phyloP scores from a whole-genome alignment of 179 eudicot species.

The Silene coronaria region DNA sequence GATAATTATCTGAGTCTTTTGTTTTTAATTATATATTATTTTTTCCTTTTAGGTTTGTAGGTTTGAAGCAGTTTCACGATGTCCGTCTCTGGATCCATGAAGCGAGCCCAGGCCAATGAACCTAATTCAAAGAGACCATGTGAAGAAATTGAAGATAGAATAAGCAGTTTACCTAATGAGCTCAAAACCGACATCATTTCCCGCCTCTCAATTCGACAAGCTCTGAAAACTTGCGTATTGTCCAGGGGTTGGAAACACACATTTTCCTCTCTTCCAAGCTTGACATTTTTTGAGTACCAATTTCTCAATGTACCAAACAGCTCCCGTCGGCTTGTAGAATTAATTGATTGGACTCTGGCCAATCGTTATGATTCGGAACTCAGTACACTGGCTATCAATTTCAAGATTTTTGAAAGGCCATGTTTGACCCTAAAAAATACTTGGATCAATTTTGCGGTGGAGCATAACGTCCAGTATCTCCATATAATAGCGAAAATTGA shows the following conservation, averaged over 20 bases:
- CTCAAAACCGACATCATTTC: neutral
- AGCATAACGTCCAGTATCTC: neutral
- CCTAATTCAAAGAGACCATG: neutral
- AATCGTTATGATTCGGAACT: neutral
- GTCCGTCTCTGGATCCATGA: neutral
- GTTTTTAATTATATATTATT: neutral
- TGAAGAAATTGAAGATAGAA: neutral
- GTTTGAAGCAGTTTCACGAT: neutral
- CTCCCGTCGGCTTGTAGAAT: neutral
- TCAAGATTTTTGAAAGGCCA: neutral
- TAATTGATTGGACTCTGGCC: conserved; percentile 4
- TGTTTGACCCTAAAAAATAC: neutral
- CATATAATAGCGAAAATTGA: neutral
- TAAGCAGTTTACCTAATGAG: conserved; percentile 3
- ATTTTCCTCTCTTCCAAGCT: neutral
- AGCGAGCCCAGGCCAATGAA: neutral
- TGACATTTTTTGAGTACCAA: neutral
- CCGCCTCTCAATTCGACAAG: neutral
- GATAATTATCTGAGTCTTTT: neutral
- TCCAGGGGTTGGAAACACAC: neutral
- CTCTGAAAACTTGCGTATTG: neutral
- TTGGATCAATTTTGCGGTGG: conserved; percentile 5
- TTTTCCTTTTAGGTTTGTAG: neutral
- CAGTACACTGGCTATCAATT: neutral
- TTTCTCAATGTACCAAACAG: neutral